Evolutionary conservation across 1,284 basidiomycete species (phyloP).

Genomic region (Trametes versicolor): DNA sequence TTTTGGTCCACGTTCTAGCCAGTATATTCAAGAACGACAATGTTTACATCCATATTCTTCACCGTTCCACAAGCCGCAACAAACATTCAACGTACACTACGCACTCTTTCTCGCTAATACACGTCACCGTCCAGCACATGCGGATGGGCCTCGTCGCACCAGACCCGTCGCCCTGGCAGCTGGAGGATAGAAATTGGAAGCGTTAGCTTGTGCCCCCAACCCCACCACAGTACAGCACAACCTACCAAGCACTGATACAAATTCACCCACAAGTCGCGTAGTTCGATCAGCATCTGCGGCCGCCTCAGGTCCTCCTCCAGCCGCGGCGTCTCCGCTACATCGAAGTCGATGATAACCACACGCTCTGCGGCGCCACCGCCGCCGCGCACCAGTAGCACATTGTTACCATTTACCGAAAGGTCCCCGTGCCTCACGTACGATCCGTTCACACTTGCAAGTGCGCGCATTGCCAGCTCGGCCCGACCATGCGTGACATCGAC

Average conservation of each 20-base stretch:
- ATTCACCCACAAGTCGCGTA: neutral
- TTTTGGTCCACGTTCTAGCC: no score
- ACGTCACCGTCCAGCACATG: no score
- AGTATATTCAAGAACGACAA: no score
- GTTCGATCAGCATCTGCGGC: neutral
- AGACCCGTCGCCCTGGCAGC: no score
- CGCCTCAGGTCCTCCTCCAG: no score
- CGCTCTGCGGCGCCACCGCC: neutral
- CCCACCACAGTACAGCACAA: neutral
- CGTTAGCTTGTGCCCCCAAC: no score
- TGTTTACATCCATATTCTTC: no score
- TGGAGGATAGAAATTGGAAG: no score
- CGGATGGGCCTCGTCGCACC: no score
- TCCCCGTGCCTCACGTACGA: neutral
- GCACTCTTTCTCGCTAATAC: no score
- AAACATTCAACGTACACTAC: no score
- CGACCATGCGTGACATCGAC: neutral
- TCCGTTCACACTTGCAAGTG: neutral
- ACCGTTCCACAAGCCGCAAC: no score
- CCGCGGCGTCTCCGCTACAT: neutral
- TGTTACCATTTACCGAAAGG: neutral
- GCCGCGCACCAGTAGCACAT: neutral
- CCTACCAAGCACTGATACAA: neutral
- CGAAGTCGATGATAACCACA: slow-evolving; percentile 2
- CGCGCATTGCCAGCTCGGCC: neutral